phyloP scores from a whole-genome alignment of 352 stramenopile genomes.

The Phytophthora vignae region DNA sequence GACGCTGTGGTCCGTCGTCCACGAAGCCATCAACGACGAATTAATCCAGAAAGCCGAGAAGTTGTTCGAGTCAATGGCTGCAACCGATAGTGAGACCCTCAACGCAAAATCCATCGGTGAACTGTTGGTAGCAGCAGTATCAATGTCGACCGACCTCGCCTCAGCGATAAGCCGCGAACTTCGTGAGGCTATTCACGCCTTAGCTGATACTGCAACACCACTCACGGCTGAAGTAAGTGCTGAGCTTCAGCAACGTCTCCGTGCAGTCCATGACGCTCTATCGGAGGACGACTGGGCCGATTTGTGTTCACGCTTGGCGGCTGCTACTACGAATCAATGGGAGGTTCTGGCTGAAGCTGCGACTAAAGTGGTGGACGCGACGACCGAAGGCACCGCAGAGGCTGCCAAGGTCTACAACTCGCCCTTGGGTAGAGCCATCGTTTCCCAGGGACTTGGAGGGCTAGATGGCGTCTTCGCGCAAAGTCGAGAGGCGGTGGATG shows the following conservation, averaged over 20 bases:
- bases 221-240: neutral
- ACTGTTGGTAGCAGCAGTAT: slow-evolving; percentile 25
- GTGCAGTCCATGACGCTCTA: neutral
- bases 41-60: slow-evolving; percentile 14
- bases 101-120: slow-evolving; percentile 23
- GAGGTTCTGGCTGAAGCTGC: neutral
- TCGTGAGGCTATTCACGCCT: slow-evolving; percentile 33
- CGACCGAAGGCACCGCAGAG: neutral
- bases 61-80: neutral
- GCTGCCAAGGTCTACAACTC: slow-evolving; percentile 1
- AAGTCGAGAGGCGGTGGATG: neutral
- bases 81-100: slow-evolving; percentile 1
- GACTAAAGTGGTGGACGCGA: neutral
- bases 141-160: slow-evolving; percentile 26
- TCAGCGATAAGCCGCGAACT: slow-evolving; percentile 33
- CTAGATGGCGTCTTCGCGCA: neutral
- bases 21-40: slow-evolving; percentile 18
- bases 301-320: neutral
- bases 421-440: neutral
- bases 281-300: neutral
- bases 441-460: neutral
- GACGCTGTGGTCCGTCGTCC: slow-evolving; percentile 30
- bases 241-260: neutral
- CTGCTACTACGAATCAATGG: neutral
- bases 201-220: slow-evolving; percentile 24